Conservation (phyloP, 2,329 filamentous ascomycete genomes). For the Amylocarpus encephaloides region DNA sequence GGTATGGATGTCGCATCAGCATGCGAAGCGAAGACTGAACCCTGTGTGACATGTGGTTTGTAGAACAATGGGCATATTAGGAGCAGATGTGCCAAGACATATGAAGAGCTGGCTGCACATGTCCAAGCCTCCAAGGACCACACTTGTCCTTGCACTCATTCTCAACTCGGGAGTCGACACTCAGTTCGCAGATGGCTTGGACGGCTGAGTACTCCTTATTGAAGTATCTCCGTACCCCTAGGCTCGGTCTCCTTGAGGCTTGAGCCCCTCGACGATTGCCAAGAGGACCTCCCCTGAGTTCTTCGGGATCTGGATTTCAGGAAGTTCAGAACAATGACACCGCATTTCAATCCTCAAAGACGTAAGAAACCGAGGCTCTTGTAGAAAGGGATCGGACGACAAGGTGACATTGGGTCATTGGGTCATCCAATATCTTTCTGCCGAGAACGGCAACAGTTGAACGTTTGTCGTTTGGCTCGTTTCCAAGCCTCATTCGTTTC, state of each 20-base stretch:
- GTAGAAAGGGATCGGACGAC: background rate
- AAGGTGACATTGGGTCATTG: background rate
- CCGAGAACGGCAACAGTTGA: too few relatives aligned
- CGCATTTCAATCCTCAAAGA: background rate
- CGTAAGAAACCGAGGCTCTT: background rate
- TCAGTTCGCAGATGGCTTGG: too few relatives aligned
- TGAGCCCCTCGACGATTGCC: background rate
- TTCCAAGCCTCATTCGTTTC: background rate
- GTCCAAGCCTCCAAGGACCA: too few relatives aligned
- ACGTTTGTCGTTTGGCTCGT: too few relatives aligned
- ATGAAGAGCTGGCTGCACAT: too few relatives aligned
- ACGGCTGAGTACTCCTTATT: slow-evolving; percentile 1
- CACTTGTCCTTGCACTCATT: too few relatives aligned
- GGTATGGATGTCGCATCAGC: slow-evolving; percentile 7
- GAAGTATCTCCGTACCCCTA: background rate
- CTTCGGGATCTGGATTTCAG: background rate
- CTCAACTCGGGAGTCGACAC: too few relatives aligned
- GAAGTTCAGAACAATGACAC: too few relatives aligned
- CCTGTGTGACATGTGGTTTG: slow-evolving; percentile 7
- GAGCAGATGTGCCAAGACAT: too few relatives aligned
- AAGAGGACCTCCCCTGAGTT: background rate
- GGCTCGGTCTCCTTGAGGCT: too few relatives aligned
- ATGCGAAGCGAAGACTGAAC: slow-evolving; percentile 6
- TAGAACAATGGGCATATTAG: background rate
- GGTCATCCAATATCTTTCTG: background rate